A percentile compares a stretch with the other conserved stretches of the same genome.
phyloP scores from a whole-genome alignment of 1,284 basidiomycete genomes.

The Ceratorhiza oryzae-sativae region DNA sequence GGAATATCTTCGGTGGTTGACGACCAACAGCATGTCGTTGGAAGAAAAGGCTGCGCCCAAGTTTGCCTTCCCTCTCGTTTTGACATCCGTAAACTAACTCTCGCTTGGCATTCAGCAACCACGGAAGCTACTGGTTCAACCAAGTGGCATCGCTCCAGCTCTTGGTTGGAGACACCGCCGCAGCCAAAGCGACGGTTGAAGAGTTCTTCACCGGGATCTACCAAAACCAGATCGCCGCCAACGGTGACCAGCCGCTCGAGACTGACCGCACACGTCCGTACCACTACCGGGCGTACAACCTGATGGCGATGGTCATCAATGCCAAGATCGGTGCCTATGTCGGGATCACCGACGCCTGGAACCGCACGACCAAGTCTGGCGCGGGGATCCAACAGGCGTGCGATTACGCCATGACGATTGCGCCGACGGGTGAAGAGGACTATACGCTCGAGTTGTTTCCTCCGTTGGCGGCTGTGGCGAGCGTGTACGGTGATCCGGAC shows the following conservation, averaged over 20 bases:
- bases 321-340: constrained; percentile 62
- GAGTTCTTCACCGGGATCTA: constrained; percentile 59
- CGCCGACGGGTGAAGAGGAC: constrained; percentile 45
- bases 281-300: constrained; percentile 45
- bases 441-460: constrained; percentile 33
- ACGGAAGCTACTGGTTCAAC: constrained; percentile 52
- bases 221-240: constrained; percentile 59
- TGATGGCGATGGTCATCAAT: constrained; percentile 51
- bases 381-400: constrained; percentile 64
- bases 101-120: constrained; percentile 40
- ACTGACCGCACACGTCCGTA: constrained; percentile 42
- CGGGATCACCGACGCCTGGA: constrained; percentile 56
- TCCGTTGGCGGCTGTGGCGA: constrained; percentile 40
- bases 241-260: constrained; percentile 62
- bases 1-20: constrained; percentile 47
- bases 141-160: constrained; percentile 60
- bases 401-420: constrained; percentile 61
- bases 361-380: constrained; percentile 57
- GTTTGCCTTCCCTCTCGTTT: constrained; percentile 33
- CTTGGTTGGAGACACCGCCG: constrained; percentile 56
- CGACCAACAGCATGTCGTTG: constrained; percentile 44
- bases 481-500: constrained; percentile 40
- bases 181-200: constrained; percentile 54
- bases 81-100: background rate
- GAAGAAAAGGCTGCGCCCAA: constrained; percentile 46